Evolutionary conservation across 2,329 filamentous ascomycete species (phyloP).

Genomic region (Calonectria fujianensis): DNA sequence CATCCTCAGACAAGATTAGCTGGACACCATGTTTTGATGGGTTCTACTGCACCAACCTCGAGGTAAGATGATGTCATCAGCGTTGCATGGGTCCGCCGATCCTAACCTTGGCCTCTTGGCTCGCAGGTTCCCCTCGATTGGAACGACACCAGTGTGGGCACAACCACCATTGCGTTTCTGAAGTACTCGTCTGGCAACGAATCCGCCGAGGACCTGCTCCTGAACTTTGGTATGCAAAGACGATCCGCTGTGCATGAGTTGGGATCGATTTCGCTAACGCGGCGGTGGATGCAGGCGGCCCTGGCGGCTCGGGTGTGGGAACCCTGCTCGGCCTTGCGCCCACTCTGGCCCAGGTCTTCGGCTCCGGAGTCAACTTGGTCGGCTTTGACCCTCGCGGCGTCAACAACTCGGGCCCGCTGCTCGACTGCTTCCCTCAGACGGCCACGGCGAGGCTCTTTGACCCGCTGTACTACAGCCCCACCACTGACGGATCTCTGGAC

Average conservation of each 20-base stretch:
- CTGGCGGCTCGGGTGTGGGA: conserved; percentile 21
- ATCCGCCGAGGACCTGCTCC: conserved; percentile 10
- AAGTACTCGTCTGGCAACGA: conserved; percentile 23
- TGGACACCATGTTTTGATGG: conserved; percentile 21
- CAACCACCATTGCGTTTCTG: background rate
- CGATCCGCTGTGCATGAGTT: background rate
- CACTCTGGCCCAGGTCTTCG: background rate
- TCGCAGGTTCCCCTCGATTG: conserved; percentile 19
- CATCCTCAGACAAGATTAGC: conserved; percentile 12
- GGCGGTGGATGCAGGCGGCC: background rate
- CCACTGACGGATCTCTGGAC: conserved; percentile 42
- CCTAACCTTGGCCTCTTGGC: conserved; percentile 8
- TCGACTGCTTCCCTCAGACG: conserved; percentile 32
- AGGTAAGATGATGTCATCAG: conserved; percentile 16
- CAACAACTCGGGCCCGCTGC: conserved; percentile 60
- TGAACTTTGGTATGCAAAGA: conserved; percentile 21
- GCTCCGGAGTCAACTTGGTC: conserved; percentile 16
- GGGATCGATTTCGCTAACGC: conserved; percentile 7
- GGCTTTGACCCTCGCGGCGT: conserved; percentile 64
- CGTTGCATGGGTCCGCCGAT: conserved; percentile 5
- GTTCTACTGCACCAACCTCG: conserved; percentile 13
- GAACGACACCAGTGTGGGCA: background rate
- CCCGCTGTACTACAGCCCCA: conserved; percentile 38
- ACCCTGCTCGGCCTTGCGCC: conserved; percentile 6
- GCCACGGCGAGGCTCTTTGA: conserved; percentile 23